Conservation (phyloP, 2,329 filamentous ascomycete genomes). For the Paracamarosporium sp. region DNA sequence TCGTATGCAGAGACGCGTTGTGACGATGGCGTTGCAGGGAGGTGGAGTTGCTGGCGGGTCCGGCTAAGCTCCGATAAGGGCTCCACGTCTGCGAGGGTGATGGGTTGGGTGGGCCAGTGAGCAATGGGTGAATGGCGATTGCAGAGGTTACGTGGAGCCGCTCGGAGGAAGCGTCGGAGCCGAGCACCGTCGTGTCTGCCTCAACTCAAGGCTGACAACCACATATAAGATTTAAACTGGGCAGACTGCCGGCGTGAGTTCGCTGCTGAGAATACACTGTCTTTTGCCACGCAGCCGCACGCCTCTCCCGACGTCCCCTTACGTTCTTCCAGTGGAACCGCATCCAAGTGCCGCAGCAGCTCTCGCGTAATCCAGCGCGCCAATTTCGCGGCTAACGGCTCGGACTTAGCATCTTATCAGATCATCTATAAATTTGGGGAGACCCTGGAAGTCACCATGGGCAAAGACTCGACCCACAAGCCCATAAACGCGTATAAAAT, state of each 20-base stretch:
- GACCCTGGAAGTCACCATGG: conserved; percentile 21
- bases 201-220: not conserved
- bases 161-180: conserved; percentile 9
- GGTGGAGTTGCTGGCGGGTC: not conserved
- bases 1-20: conserved; percentile 5
- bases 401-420: conserved; percentile 38
- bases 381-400: conserved; percentile 35
- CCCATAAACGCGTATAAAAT: conserved; percentile 44
- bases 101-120: not conserved
- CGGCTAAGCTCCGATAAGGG: not conserved
- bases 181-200: conserved; percentile 2
- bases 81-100: not conserved
- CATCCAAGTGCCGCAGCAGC: not conserved
- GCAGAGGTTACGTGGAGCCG: not conserved
- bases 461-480: conserved; percentile 25
- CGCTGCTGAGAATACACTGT: too few relatives aligned
- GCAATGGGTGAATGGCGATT: not conserved
- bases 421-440: conserved; percentile 28
- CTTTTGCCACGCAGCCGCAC: not conserved
- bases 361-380: conserved; percentile 25
- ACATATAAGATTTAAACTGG: not conserved
- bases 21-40: not conserved
- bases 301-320: not conserved
- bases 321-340: not conserved
- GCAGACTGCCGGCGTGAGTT: not conserved